Evolutionary conservation across 2,329 filamentous ascomycete species (phyloP).

Genomic region (Sporothrix phasma): DNA sequence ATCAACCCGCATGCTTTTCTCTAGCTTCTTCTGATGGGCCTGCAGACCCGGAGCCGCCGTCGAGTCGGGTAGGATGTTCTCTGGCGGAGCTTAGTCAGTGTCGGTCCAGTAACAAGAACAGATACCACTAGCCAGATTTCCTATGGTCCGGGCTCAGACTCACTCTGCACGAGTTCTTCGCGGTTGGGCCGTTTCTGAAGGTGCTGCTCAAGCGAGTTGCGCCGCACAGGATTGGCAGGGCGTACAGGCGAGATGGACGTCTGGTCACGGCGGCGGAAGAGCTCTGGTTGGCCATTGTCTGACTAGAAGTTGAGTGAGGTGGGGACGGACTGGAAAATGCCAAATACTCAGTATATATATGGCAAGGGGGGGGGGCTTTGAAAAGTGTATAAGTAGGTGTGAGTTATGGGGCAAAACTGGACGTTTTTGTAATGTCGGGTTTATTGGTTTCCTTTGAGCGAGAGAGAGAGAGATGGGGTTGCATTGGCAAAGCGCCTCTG

Average conservation of each 20-base stretch:
- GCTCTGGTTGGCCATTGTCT: constrained; percentile 28
- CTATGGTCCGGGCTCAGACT: constrained; percentile 25
- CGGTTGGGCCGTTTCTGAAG: constrained; percentile 64
- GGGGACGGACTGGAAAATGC: too few species aligned
- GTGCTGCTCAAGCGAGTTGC: constrained; percentile 64
- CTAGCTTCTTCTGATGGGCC: constrained; percentile 73
- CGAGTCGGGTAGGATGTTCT: constrained; percentile 77
- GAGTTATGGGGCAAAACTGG: too few species aligned
- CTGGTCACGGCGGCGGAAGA: constrained; percentile 35
- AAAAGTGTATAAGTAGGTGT: too few species aligned
- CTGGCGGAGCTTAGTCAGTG: constrained; percentile 31
- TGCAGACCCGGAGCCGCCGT: constrained; percentile 68
- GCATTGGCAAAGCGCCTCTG: too few species aligned
- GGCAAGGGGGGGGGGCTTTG: too few species aligned
- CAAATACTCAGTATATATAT: too few species aligned
- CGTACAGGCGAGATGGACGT: constrained; percentile 48
- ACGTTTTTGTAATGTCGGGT: too few species aligned
- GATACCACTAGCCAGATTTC: too few species aligned
- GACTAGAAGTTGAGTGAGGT: not conserved
- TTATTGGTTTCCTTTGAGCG: too few species aligned
- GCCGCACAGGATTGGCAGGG: constrained; percentile 37
- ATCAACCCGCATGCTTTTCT: constrained; percentile 80
- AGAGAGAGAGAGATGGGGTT: too few species aligned
- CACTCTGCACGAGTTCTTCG: constrained; percentile 71
- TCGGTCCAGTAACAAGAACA: not conserved